Evolutionary conservation across 2,329 filamentous ascomycete genomes (phyloP).

Genomic region (Sporothrix inflata): DNA sequence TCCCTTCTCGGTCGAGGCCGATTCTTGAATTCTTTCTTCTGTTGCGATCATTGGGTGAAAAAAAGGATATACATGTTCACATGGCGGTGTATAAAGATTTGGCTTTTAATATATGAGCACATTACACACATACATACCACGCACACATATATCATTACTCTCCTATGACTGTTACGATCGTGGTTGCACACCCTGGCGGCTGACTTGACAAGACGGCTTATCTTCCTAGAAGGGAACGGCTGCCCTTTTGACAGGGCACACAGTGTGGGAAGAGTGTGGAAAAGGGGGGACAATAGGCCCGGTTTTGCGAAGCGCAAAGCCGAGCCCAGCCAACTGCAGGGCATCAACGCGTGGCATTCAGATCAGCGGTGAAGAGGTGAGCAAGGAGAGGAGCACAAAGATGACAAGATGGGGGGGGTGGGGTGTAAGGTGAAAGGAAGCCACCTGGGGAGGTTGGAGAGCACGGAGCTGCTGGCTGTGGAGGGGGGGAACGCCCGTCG

Average conservation of each 20-base stretch:
- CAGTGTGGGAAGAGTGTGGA: neutral
- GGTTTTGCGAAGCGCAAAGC: neutral
- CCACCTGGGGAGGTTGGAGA: neutral
- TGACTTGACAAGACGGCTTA: neutral
- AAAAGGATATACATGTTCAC: neutral
- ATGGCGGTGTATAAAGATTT: conserved; percentile 5
- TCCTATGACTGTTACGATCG: neutral
- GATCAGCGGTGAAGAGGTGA: conserved; percentile 25
- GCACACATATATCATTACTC: neutral
- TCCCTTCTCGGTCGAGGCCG: neutral
- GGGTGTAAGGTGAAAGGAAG: neutral
- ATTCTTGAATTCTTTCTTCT: neutral
- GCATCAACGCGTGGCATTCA: neutral
- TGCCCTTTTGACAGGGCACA: neutral
- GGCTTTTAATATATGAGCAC: conserved; percentile 18
- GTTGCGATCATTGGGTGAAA: neutral
- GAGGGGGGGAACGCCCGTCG: neutral
- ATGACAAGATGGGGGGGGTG: conserved; percentile 4
- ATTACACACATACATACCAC: neutral
- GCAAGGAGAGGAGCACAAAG: neutral
- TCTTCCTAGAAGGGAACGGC: neutral
- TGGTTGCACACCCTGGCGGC: conserved; percentile 6
- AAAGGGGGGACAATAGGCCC: neutral
- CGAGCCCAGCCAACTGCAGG: neutral
- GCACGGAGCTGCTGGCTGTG: neutral